phyloP scores from a whole-genome alignment of 495 filamentous ascomycete genomes.

The Barbatosphaeria neglecta region DNA sequence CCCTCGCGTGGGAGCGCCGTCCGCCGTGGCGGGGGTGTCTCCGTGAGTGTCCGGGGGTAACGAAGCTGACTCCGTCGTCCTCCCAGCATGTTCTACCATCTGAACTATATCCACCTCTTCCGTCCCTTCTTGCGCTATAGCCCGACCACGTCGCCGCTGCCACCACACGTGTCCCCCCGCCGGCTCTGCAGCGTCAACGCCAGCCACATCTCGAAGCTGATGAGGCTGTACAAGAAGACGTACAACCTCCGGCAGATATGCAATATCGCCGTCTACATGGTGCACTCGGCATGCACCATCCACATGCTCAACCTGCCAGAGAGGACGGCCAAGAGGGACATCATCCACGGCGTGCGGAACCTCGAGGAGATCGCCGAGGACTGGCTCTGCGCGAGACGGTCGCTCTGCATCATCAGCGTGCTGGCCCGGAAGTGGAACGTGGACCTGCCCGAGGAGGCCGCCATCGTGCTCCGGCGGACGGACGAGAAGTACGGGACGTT shows the following conservation, averaged over 20 bases:
- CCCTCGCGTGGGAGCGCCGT: too few relatives aligned
- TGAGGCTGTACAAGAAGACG: conserved; percentile 84
- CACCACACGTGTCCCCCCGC: conserved; percentile 78
- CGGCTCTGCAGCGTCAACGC: conserved; percentile 86
- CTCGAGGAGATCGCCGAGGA: conserved; percentile 93
- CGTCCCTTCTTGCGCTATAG: conserved; percentile 91
- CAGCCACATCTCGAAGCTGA: conserved; percentile 74
- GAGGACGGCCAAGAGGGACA: conserved; percentile 76
- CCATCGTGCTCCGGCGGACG: conserved; percentile 53
- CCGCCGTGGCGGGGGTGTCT: too few relatives aligned
- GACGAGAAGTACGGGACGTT: conserved; percentile 44
- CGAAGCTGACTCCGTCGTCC: conserved; percentile 13
- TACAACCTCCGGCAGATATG: conserved; percentile 87
- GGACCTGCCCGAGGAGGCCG: conserved; percentile 74
- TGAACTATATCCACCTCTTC: conserved; percentile 94
- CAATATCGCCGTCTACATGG: conserved; percentile 92
- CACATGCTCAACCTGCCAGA: conserved; percentile 89
- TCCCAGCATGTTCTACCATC: conserved; percentile 86
- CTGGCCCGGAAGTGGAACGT: conserved; percentile 84
- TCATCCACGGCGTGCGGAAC: conserved; percentile 80
- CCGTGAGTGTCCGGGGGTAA: conserved; percentile 1
- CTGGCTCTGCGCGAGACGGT: conserved; percentile 83
- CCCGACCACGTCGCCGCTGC: conserved; percentile 66
- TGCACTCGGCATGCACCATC: conserved; percentile 85
- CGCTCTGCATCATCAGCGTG: conserved; percentile 72